These are phyloP conservation scores for Pholiota adiposa DNA, from an alignment of 1,284 basidiomycete species.

Conservation along the genomic window DNA sequence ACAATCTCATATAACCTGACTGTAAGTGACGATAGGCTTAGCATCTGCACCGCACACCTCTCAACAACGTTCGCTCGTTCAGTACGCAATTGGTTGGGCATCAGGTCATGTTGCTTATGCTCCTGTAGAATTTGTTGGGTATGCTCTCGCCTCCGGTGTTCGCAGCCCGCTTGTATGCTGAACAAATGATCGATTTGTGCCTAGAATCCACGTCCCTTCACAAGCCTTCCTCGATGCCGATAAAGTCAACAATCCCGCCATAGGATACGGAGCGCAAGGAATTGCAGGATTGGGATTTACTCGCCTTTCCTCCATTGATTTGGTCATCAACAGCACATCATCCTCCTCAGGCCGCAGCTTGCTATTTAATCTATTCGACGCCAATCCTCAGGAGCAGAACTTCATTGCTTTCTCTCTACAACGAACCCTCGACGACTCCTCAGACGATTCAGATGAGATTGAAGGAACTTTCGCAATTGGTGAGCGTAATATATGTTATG, in stretches of 20 bases:
- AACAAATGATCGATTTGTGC: slow-evolving; percentile 7
- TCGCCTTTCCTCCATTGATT: slow-evolving; percentile 70
- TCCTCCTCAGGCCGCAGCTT: slow-evolving; percentile 66
- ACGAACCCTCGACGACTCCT: slow-evolving; percentile 42
- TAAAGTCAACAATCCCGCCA: slow-evolving; percentile 65
- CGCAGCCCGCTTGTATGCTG: not conserved
- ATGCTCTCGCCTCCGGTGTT: slow-evolving; percentile 21
- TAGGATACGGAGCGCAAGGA: slow-evolving; percentile 73
- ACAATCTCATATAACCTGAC: slow-evolving; percentile 58
- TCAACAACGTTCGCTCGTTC: slow-evolving; percentile 12
- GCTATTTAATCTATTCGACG: slow-evolving; percentile 73
- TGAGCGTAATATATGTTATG: slow-evolving; percentile 30
- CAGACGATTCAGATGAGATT: slow-evolving; percentile 53
- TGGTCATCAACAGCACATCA: slow-evolving; percentile 57
- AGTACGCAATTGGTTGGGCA: slow-evolving; percentile 84
- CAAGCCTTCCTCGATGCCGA: slow-evolving; percentile 75
- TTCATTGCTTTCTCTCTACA: slow-evolving; percentile 78
- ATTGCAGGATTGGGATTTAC: slow-evolving; percentile 81
- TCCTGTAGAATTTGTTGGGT: slow-evolving; percentile 71
- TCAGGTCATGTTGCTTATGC: slow-evolving; percentile 65
- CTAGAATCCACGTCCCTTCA: slow-evolving; percentile 61
- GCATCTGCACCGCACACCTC: not conserved
- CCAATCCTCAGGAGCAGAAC: slow-evolving; percentile 71
- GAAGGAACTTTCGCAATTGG: slow-evolving; percentile 74
- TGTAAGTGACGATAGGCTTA: slow-evolving; percentile 42